Percentiles rank a stretch among this genome's conserved stretches.
Conservation (phyloP, 1,284 basidiomycete genomes). For the Trichosporon sp. region DNA sequence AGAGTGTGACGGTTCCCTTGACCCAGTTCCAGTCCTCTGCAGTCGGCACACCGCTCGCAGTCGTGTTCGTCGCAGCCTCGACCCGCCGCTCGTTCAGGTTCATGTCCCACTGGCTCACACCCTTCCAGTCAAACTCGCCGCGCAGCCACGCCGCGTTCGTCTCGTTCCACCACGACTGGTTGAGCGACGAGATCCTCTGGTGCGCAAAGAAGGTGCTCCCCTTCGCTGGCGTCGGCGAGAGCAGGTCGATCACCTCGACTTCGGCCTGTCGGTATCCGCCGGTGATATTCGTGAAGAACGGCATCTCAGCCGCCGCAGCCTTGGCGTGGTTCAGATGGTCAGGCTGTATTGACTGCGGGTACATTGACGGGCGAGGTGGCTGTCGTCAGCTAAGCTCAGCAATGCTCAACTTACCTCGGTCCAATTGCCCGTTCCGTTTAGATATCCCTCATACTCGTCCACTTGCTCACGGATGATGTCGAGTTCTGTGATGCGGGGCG, state of each 20-base stretch:
- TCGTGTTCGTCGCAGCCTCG: background rate
- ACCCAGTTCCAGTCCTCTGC: conserved; percentile 45
- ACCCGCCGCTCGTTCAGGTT: conserved; percentile 47
- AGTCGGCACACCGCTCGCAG: conserved; percentile 3
- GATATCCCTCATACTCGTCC: conserved; percentile 43
- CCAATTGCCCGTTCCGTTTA: conserved; percentile 49
- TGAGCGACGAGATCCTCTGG: conserved; percentile 39
- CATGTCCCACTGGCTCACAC: conserved; percentile 45
- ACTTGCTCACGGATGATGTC: conserved; percentile 37
- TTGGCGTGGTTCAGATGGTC: conserved; percentile 37
- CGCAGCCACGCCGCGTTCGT: conserved; percentile 44
- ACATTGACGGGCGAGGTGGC: conserved; percentile 37
- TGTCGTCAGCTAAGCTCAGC: conserved; percentile 26
- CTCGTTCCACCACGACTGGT: conserved; percentile 44
- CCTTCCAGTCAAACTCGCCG: conserved; percentile 49
- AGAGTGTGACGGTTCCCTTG: conserved; percentile 40
- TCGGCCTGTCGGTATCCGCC: conserved; percentile 53
- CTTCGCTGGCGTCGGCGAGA: conserved; percentile 16
- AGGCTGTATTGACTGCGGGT: conserved; percentile 41
- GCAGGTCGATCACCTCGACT: conserved; percentile 37
- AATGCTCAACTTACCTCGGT: conserved; percentile 43
- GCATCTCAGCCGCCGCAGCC: conserved; percentile 3
- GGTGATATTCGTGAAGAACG: conserved; percentile 53
- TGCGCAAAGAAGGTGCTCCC: conserved; percentile 38
- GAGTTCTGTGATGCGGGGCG: conserved; percentile 44